These are phyloP conservation scores for Hypoxylon sp. DNA, from an alignment of 2,329 filamentous ascomycete genomes.

Conservation along the genomic window DNA sequence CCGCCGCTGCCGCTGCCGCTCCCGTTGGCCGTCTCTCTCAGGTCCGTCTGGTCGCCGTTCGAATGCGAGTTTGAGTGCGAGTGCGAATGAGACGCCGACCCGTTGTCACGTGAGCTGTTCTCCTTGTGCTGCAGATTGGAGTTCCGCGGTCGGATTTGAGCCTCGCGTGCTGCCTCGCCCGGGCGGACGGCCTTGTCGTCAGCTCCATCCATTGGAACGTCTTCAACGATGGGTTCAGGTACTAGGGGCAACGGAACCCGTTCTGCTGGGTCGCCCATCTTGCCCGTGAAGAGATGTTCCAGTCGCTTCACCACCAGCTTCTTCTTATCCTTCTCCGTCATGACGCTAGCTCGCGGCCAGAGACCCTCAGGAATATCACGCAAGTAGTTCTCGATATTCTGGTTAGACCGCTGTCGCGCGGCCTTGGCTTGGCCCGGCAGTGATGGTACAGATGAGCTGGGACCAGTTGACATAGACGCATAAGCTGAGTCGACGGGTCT, in stretches of 20 bases:
- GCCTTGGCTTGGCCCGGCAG: constrained; percentile 46
- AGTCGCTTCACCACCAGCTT: constrained; percentile 77
- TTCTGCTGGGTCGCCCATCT: constrained; percentile 53
- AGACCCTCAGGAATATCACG: constrained; percentile 76
- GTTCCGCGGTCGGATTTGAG: constrained; percentile 54
- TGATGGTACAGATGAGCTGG: constrained; percentile 54
- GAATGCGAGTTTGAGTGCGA: constrained; percentile 55
- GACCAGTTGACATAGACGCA: constrained; percentile 70
- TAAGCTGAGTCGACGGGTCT: constrained; percentile 68
- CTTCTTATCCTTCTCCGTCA: constrained; percentile 78
- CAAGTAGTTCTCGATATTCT: constrained; percentile 73
- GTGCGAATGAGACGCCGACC: constrained; percentile 52
- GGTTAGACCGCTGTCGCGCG: constrained; percentile 55
- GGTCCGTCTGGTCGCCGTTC: constrained; percentile 56
- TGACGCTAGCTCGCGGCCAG: constrained; percentile 65
- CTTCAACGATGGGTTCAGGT: constrained; percentile 41
- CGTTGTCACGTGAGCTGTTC: constrained; percentile 52
- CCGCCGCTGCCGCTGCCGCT: constrained; percentile 32
- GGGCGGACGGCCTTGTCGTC: constrained; percentile 11
- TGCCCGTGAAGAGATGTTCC: constrained; percentile 84
- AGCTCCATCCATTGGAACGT: constrained; percentile 40
- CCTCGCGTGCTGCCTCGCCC: constrained; percentile 55
- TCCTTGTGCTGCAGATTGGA: constrained; percentile 47
- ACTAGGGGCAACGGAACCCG: constrained; percentile 45
- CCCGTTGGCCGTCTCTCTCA: constrained; percentile 47